Evolutionary conservation across 2,329 filamentous ascomycete species (phyloP), one percentile per base, ranked within the genome.

Genomic region (Ophiobolus disseminans): DNA sequence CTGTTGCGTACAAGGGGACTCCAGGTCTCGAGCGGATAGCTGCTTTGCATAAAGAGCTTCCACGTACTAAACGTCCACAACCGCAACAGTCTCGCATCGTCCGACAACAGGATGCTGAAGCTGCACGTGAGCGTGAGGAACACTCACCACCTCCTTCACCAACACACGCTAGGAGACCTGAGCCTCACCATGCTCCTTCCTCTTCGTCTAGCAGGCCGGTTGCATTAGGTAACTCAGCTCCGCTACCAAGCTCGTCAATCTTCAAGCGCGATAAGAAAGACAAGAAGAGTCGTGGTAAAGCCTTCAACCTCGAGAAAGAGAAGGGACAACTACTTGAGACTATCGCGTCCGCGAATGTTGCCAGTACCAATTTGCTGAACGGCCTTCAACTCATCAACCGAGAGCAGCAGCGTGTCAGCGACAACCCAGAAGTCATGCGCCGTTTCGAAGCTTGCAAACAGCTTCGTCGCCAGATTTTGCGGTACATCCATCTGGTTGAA

Each of bases 401-500:
- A 51, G 94, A 97, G 70, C 83, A 79, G 39, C 87, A 96, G 72
- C 87, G 89, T 3, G 91, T 97, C 23, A 96, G 91, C 5, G 88
- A 96, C 28, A 95, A 97, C 58, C 72, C 81, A 6, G 81, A 85
- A 49, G 90, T 91, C 0, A 82, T 90, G 49, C 80, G 86, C 57
- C 84, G 87, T 2, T 97, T 97, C 58, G 91, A 97, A 61, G 81
- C 78, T 2, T 97, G 93, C 80, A 97, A 97, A 73, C 80, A 85
- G 38, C 82, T 97, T 10, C 84, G 94, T 39, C 83, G 91, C 48
- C 90, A 90, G 69, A 89, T 97, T 22, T 71, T 97, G 30, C 88
- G 91, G 46, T 97, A 97, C 70, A 96, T 97, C 55, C 91, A 97
- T 67, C 83, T 91, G 40, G 88, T 97, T 10, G 90, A 96, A 69